Base-by-base conservation (phyloP, 2,329 filamentous ascomycete genomes). In the Paecilomyces fulvus region DNA sequence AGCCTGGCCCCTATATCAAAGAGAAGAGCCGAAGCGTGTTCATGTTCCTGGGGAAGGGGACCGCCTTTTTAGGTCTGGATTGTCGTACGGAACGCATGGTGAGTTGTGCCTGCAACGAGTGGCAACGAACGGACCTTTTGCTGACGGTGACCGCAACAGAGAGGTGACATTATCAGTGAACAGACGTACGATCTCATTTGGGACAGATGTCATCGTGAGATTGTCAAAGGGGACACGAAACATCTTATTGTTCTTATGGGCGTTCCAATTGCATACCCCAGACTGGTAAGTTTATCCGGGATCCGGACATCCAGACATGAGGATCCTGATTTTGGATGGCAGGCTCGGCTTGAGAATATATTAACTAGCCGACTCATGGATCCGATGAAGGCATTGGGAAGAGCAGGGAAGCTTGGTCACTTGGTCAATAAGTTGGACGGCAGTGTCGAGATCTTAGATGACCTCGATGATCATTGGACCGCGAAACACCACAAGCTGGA, bases 381-480 rank as follows among this genome's bases (percentile, higher is more conserved):
- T 64, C 91, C 92, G 2, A 81, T 96, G 69, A 97, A 97, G 72
- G 89, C 89, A 4, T 79, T 97, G 23, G 89, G 91, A 43, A 88
- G 90, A 65, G 83, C 87, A 33, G 92, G 92, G 1, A 73, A 95
- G 62, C 80, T 97, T 53, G 89, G 90, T 58, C 80, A 81, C 11
- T 84, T 95, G 49, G 79, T 95, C 43, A 96, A 96, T 75, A 88
- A 88, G 63, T 92, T 96, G 64, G 92, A 96, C 66, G 91, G 90
- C 21, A 90, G 90, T 17, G 88, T 94, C 5, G 94, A 97, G 72
- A 89, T 97, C 12, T 78, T 95, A 28, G 92, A 96, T 68, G 91
- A 95, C 65, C 76, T 96, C 9, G 92, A 96, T 68, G 94, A 97
- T 71, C 92, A 99, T 69, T 99, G 94, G 94, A 96, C 92, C 0